These are phyloP conservation scores for Diospyros kaki DNA, from an alignment of 148 eudicot genomes.

Conservation along the genomic window DNA sequence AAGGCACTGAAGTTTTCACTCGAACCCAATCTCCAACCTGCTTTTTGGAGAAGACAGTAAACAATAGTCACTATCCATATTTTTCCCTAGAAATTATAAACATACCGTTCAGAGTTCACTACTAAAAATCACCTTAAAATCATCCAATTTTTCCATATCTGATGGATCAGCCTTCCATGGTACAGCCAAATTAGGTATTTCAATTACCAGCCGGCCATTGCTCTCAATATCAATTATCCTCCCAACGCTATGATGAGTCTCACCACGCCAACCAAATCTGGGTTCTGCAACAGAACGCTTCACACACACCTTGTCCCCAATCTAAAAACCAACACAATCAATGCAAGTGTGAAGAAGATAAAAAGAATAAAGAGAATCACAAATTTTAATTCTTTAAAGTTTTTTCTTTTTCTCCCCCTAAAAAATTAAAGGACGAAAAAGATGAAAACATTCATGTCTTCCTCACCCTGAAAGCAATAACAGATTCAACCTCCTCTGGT, in stretches of 20 bases:
- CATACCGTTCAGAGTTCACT: neutral
- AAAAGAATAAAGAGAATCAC: neutral
- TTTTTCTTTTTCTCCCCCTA: neutral
- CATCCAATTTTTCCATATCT: slow-evolving; percentile 94
- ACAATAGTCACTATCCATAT: slow-evolving; percentile 1
- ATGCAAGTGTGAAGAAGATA: neutral
- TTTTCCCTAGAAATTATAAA: neutral
- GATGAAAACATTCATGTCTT: neutral
- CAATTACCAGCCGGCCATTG: slow-evolving; percentile 79
- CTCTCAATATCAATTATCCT: slow-evolving; percentile 78
- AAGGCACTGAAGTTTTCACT: slow-evolving; percentile 79
- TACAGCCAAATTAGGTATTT: slow-evolving; percentile 80
- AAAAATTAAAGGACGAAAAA: neutral
- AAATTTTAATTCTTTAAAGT: neutral
- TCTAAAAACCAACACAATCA: slow-evolving; percentile 31
- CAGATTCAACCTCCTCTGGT: slow-evolving; percentile 94
- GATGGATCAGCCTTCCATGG: slow-evolving; percentile 98
- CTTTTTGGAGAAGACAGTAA: slow-evolving; percentile 6
- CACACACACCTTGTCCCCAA: slow-evolving; percentile 83
- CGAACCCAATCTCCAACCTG: slow-evolving; percentile 93
- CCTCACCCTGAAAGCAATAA: slow-evolving; percentile 73
- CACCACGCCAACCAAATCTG: slow-evolving; percentile 98
- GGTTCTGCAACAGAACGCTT: slow-evolving; percentile 94
- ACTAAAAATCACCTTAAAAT: slow-evolving; percentile 65
- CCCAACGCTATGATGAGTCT: slow-evolving; percentile 95